Percentiles rank a stretch among this genome's conserved stretches.
Conservation (phyloP, 2,329 filamentous ascomycete species). For the Nemania diffusa region DNA sequence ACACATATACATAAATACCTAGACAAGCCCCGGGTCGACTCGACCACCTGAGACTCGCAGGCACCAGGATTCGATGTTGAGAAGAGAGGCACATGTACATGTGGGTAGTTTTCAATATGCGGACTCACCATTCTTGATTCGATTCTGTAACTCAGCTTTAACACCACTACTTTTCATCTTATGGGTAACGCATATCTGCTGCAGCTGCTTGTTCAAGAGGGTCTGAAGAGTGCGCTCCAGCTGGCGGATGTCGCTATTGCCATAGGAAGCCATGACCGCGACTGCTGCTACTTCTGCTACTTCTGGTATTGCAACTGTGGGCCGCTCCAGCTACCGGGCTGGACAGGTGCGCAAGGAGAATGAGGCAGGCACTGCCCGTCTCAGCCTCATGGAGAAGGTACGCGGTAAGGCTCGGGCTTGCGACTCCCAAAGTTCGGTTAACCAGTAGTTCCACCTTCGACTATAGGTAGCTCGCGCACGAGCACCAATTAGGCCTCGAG, state of each 20-base stretch:
- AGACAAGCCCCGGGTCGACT: neutral
- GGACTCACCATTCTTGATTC: slow-evolving; percentile 80
- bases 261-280: slow-evolving; percentile 41
- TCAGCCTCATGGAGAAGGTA: slow-evolving; percentile 46
- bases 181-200: slow-evolving; percentile 79
- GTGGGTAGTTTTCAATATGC: neutral
- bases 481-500: neutral
- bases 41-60: neutral
- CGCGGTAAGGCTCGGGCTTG: slow-evolving; percentile 13
- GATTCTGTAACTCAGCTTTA: slow-evolving; percentile 82
- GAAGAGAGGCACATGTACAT: neutral
- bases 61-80: neutral
- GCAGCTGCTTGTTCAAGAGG: slow-evolving; percentile 72
- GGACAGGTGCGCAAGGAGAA: slow-evolving; percentile 40
- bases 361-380: slow-evolving; percentile 24
- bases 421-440: slow-evolving; percentile 1
- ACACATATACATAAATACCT: neutral
- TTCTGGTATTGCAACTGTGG: neutral
- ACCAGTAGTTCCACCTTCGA: neutral
- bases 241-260: slow-evolving; percentile 54
- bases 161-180: slow-evolving; percentile 81
- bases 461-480: neutral
- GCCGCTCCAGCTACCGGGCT: slow-evolving; percentile 36
- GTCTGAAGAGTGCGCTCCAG: slow-evolving; percentile 59
- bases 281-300: neutral